Evolutionary conservation across 768 basidiomycete species (phyloP).

Genomic region (Cubamyces lactineus): DNA sequence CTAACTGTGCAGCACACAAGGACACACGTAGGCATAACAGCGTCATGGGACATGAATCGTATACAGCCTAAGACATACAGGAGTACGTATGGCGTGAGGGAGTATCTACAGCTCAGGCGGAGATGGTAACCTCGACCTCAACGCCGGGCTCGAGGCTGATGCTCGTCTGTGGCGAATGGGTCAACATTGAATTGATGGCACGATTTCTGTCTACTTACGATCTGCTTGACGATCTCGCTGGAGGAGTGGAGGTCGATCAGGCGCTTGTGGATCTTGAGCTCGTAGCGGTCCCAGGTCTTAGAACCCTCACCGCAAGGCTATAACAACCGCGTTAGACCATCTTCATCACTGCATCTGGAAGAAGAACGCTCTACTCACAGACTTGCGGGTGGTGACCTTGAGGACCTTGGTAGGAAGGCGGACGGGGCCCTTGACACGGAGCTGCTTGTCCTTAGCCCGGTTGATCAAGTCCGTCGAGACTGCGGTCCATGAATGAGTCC

Average conservation of each 20-base stretch:
- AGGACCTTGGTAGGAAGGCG: slow-evolving; percentile 98
- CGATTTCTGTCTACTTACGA: slow-evolving; percentile 61
- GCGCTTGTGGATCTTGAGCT: slow-evolving; percentile 99
- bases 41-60: slow-evolving; percentile 12
- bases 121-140: slow-evolving; percentile 98
- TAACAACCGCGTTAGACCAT: neutral
- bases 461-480: slow-evolving; percentile 97
- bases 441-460: slow-evolving; percentile 99
- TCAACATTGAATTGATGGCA: neutral
- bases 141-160: slow-evolving; percentile 99
- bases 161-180: slow-evolving; percentile 66
- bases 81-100: slow-evolving; percentile 8
- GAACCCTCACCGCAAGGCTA: slow-evolving; percentile 99
- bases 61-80: slow-evolving; percentile 23
- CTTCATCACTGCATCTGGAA: neutral
- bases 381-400: slow-evolving; percentile 99
- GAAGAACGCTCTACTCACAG: slow-evolving; percentile 55
- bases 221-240: slow-evolving; percentile 99
- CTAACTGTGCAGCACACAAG: neutral
- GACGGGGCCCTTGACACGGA: slow-evolving; percentile 98
- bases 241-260: slow-evolving; percentile 99
- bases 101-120: slow-evolving; percentile 46
- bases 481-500: slow-evolving; percentile 36
- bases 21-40: neutral
- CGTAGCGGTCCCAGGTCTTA: slow-evolving; percentile 99